Evolutionary conservation across 2,329 filamentous ascomycete genomes (phyloP), one percentile per base, ranked within the genome.

Genomic region (Juglanconis sp.): DNA sequence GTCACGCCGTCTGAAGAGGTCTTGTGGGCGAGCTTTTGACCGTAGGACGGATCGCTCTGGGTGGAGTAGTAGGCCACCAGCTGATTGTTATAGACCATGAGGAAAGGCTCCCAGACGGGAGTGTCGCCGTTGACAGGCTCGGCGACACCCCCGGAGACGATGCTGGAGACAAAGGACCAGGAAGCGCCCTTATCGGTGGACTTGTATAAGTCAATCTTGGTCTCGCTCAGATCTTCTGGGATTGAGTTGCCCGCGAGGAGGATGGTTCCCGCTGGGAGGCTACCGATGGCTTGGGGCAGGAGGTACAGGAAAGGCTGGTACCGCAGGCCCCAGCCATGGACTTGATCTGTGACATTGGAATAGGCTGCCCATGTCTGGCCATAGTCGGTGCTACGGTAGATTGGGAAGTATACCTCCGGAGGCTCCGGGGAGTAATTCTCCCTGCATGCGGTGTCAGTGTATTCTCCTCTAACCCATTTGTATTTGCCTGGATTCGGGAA

Each of bases 41-140:
- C 88, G 68, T 90, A 77, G 1, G 76, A 75, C 64, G 85, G 79
- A 63, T 86, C 86, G 40, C 88, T 81, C 69, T 91, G 88, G 71
- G 91, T 88, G 1, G 87, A 86, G 75, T 90, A 91, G 77, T 89
- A 91, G 66, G 81, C 76, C 40, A 90, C 80, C 17, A 91, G 73
- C 55, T 83, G 76, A 56, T 82, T 78, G 59, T 88, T 73, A 69
- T 86, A 80, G 49, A 80, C 76, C 69, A 85, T 67, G 38, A 91
- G 73, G 71, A 88, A 89, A 0, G 88, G 88, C 69, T 91, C 88
- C 88, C 88, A 91, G 30, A 91, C 84, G 0, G 87, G 86, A 0
- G 85, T 87, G 40, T 85, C 71, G 2, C 86, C 87, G 67, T 90
- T 89, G 65, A 83, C 81, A 1, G 87, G 82, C 1, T 77, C 68